A percentile compares a stretch with the other conserved stretches of the same genome.
phyloP scores from a whole-genome alignment of 768 basidiomycete species.

The Tulasnella sp. region DNA sequence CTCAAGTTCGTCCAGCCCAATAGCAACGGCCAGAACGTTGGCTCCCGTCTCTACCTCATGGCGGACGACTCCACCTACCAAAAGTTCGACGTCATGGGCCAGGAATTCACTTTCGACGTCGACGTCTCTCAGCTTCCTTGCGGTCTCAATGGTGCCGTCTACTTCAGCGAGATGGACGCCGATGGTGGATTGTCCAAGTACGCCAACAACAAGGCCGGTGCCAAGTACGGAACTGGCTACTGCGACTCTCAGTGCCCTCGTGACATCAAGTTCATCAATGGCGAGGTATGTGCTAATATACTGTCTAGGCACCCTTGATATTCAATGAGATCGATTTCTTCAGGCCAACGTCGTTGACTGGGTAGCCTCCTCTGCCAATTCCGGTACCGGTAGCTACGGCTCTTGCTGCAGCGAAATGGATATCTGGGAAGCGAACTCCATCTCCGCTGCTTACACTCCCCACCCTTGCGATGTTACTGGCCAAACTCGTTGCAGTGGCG shows the following conservation, averaged over 20 bases:
- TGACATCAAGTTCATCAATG: slow-evolving; percentile 64
- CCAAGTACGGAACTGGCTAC: slow-evolving; percentile 67
- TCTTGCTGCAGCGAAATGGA: slow-evolving; percentile 64
- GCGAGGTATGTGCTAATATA: slow-evolving; percentile 50
- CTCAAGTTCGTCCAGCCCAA: slow-evolving; percentile 45
- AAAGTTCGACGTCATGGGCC: slow-evolving; percentile 56
- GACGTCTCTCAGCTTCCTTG: slow-evolving; percentile 61
- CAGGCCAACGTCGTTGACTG: slow-evolving; percentile 57
- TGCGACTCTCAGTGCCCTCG: slow-evolving; percentile 65
- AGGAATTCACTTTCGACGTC: slow-evolving; percentile 64
- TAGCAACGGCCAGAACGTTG: slow-evolving; percentile 45
- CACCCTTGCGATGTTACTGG: slow-evolving; percentile 53
- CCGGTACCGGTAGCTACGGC: slow-evolving; percentile 53
- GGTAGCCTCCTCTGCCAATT: slow-evolving; percentile 47
- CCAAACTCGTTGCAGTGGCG: slow-evolving; percentile 51
- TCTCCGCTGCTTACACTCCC: slow-evolving; percentile 56
- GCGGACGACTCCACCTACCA: slow-evolving; percentile 53
- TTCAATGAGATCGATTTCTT: background rate
- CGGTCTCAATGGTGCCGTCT: slow-evolving; percentile 64
- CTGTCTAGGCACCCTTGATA: no score
- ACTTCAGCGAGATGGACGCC: slow-evolving; percentile 63
- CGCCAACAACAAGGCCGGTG: slow-evolving; percentile 59
- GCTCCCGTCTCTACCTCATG: slow-evolving; percentile 53
- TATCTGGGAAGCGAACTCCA: slow-evolving; percentile 61
- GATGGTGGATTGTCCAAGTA: slow-evolving; percentile 57